phyloP scores from a whole-genome alignment of 2,329 filamentous ascomycete genomes.

The Scytalidium lignicola region DNA sequence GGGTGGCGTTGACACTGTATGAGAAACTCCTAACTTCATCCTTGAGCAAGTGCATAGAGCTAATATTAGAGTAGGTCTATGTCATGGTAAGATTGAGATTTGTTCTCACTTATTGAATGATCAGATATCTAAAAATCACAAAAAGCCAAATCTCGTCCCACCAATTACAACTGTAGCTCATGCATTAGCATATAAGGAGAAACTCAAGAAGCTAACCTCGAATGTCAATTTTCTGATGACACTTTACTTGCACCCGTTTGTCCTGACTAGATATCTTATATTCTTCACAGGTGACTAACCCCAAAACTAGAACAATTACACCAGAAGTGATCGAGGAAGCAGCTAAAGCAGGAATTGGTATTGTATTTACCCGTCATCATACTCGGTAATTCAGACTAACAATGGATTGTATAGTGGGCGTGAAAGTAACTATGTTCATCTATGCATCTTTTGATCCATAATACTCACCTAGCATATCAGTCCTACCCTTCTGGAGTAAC shows the following conservation, averaged over 20 bases:
- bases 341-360: slow-evolving; percentile 12
- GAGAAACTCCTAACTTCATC: slow-evolving; percentile 34
- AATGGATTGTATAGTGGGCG: neutral
- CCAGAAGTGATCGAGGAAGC: slow-evolving; percentile 16
- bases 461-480: slow-evolving; percentile 20
- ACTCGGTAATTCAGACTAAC: neutral
- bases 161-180: slow-evolving; percentile 56
- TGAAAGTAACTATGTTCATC: neutral
- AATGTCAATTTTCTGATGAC: slow-evolving; percentile 70
- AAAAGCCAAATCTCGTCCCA: slow-evolving; percentile 57
- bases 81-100: slow-evolving; percentile 31
- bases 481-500: slow-evolving; percentile 49
- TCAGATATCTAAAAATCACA: neutral
- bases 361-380: neutral
- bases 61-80: slow-evolving; percentile 43
- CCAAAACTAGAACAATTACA: slow-evolving; percentile 16
- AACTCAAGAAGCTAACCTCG: slow-evolving; percentile 54
- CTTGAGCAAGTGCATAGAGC: slow-evolving; percentile 20
- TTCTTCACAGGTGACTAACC: no score
- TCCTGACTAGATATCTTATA: no score
- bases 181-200: slow-evolving; percentile 61
- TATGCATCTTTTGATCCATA: neutral
- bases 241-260: slow-evolving; percentile 39
- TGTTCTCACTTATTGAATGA: slow-evolving; percentile 3
- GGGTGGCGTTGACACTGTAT: slow-evolving; percentile 61